Conservation (phyloP, 176 grass and related monocot genomes). For the Puya raimondii region DNA sequence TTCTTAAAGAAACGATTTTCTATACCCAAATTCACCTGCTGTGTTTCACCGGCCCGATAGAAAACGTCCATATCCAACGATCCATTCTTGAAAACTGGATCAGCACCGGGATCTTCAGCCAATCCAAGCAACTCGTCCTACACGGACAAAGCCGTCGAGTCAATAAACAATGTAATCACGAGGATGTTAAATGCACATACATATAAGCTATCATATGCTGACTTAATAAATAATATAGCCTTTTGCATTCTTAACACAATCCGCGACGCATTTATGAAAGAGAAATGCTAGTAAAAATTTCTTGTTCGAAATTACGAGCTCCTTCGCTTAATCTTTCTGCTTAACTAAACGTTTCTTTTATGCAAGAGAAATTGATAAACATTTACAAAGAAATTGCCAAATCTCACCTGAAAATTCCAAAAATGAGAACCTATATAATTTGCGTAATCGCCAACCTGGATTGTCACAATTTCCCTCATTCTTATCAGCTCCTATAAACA, state of each 20-base stretch:
- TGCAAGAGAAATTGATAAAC: too few relatives aligned
- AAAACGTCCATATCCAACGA: slow-evolving; percentile 66
- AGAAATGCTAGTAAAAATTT: too few relatives aligned
- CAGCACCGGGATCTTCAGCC: slow-evolving; percentile 43
- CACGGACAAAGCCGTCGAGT: background rate
- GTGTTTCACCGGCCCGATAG: slow-evolving; percentile 69
- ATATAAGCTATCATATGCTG: background rate
- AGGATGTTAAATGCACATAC: background rate
- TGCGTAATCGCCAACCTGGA: slow-evolving; percentile 43
- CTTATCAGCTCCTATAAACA: background rate
- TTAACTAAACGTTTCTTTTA: too few relatives aligned
- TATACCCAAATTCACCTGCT: slow-evolving; percentile 37
- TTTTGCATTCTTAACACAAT: too few relatives aligned
- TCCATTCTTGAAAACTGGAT: slow-evolving; percentile 42
- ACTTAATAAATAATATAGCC: background rate
- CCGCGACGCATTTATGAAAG: too few relatives aligned
- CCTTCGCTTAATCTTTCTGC: too few relatives aligned
- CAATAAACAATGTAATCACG: background rate
- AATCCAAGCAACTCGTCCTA: slow-evolving; percentile 96
- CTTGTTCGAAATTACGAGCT: too few relatives aligned
- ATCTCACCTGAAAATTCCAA: slow-evolving; percentile 47
- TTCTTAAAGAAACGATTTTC: background rate
- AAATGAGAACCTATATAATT: slow-evolving; percentile 44
- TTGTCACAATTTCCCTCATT: slow-evolving; percentile 47
- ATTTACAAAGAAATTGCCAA: background rate